These are phyloP conservation scores for Nothophoma quercina DNA, from an alignment of 2,329 filamentous ascomycete genomes.

Conservation along the genomic window DNA sequence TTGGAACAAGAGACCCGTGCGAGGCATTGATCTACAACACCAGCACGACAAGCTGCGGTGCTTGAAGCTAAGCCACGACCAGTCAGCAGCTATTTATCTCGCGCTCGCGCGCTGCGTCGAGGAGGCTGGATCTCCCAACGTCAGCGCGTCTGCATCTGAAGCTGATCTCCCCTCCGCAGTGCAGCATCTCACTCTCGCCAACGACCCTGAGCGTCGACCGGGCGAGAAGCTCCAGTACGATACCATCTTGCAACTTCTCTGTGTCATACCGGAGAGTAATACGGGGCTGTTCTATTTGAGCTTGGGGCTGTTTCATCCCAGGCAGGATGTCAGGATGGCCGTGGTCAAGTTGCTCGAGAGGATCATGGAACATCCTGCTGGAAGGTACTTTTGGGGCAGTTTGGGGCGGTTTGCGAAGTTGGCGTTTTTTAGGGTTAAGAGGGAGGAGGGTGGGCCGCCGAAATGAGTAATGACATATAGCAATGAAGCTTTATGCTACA, in stretches of 20 bases:
- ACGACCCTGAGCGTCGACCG: slow-evolving; percentile 33
- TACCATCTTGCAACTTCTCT: slow-evolving; percentile 68
- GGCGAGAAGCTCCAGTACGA: slow-evolving; percentile 46
- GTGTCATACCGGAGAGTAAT: slow-evolving; percentile 83
- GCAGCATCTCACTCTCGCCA: slow-evolving; percentile 34
- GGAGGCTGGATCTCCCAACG: slow-evolving; percentile 37
- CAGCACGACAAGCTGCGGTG: slow-evolving; percentile 90
- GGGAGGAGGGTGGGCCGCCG: slow-evolving; percentile 56
- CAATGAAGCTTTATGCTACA: too few species aligned
- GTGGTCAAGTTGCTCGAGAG: slow-evolving; percentile 83
- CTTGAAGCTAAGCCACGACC: slow-evolving; percentile 76
- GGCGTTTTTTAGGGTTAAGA: slow-evolving; percentile 80
- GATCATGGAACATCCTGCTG: slow-evolving; percentile 85
- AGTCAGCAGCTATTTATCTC: slow-evolving; percentile 85
- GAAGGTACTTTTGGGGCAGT: slow-evolving; percentile 88
- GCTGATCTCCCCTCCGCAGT: slow-evolving; percentile 27
- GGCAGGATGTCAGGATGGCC: slow-evolving; percentile 77
- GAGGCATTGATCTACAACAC: slow-evolving; percentile 86
- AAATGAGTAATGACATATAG: too few species aligned
- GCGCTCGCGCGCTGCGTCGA: slow-evolving; percentile 78
- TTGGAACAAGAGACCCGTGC: slow-evolving; percentile 65
- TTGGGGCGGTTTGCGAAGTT: slow-evolving; percentile 89
- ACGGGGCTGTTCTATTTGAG: slow-evolving; percentile 90
- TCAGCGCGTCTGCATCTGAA: slow-evolving; percentile 27
- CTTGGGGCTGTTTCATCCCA: slow-evolving; percentile 90